A percentile compares a stretch with the other conserved stretches of the same genome.
phyloP scores from a whole-genome alignment of 139 green algal genomes.

The Zygnema circumcarinatum region DNA sequence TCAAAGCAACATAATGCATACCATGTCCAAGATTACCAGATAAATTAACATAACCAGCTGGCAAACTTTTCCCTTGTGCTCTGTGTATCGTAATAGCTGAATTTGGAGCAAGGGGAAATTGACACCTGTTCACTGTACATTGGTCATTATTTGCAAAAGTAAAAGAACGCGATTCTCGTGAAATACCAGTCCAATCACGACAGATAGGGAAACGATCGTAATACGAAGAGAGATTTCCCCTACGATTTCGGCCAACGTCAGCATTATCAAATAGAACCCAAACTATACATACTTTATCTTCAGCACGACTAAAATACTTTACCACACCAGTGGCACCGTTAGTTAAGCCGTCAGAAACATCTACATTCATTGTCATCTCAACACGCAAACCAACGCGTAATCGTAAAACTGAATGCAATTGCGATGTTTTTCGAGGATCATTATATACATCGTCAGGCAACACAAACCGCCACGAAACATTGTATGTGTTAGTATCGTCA shows the following conservation, averaged over 20 bases:
- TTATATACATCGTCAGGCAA: background rate
- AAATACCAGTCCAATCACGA: background rate
- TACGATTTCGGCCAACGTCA: background rate
- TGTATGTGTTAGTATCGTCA: background rate
- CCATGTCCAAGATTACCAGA: background rate
- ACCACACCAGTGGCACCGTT: background rate
- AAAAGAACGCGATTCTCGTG: background rate
- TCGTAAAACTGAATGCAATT: background rate
- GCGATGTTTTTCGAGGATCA: background rate
- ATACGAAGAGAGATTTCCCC: background rate
- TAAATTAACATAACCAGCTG: background rate
- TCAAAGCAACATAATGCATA: background rate
- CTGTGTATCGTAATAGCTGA: background rate
- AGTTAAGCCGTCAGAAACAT: background rate
- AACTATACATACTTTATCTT: background rate
- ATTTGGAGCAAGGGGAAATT: background rate
- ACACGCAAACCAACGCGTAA: background rate
- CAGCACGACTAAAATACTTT: background rate
- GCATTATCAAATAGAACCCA: background rate
- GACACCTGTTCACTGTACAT: background rate
- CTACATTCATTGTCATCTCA: background rate
- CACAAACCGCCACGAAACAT: background rate
- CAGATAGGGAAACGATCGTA: background rate
- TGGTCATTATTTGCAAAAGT: background rate
- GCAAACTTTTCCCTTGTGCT: background rate